Base-by-base conservation (phyloP, 441 rosid genomes). In the Aquilaria agallochum region DNA sequence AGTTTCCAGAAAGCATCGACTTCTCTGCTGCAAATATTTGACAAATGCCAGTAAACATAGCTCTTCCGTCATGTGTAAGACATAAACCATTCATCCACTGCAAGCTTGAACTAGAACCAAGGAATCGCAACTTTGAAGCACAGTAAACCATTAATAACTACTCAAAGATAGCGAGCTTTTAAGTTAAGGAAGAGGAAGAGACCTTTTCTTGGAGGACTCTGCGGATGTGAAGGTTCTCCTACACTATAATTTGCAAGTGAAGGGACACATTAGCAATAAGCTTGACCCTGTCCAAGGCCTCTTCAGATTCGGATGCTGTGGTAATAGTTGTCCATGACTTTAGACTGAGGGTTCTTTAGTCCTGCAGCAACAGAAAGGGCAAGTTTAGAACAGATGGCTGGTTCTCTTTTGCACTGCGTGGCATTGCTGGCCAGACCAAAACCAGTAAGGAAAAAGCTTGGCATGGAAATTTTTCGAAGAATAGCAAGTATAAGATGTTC, bases 11-110 rank as follows among this genome's bases (percentile, higher is more conserved):
- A 66, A 71, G 59, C 61, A 55, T 64, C 63, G 42, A 54, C 67
- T 71, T 76, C 74, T 69, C 78, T 55, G 52, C 89, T 79, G 74
- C 53, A 77, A 74, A 59, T 63, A 72, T 73, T 68, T 63, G 57
- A 70, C 54, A 78, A 58, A 58, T 14, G 64, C 55, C 61, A 76
- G 50, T 65, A 58, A 53, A 67, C 68, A 57, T 49, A 52, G 74
- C 59, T 34, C 5, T 34, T 34, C 40, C n/a, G n/a, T n/a, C n/a
- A n/a, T 3, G 4, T 34, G 40, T 15, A 66, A 40, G 14, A 60
- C 44, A 32, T 34, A 9, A 62, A n/a, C 9, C 49, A 73, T 54
- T n/a, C 30, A 15, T 51, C 11, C 33, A 9, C 31, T 63, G 31
- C 33, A 45, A 68, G 56, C 49, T 42, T 32, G 59, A 55, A n/a